Evolutionary conservation across 2,329 filamentous ascomycete genomes (phyloP).

Genomic region (Annulohypoxylon truncatum): DNA sequence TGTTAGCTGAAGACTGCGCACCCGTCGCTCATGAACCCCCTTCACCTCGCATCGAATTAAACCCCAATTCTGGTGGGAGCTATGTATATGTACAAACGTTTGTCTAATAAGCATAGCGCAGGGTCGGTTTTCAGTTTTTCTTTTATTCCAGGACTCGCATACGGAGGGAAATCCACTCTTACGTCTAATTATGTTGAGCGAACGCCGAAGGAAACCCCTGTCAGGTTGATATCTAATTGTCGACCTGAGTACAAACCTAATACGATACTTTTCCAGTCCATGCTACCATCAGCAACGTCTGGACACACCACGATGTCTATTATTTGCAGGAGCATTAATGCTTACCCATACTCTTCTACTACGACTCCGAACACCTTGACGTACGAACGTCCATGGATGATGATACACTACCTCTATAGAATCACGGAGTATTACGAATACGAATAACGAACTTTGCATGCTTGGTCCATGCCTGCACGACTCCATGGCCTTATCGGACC

Average conservation of each 20-base stretch:
- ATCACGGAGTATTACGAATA: constrained; percentile 49
- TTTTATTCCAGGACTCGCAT: constrained; percentile 24
- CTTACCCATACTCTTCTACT: constrained; percentile 22
- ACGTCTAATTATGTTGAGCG: constrained; percentile 42
- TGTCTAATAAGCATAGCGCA: constrained; percentile 56
- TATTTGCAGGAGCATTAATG: constrained; percentile 22
- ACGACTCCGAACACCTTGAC: constrained; percentile 32
- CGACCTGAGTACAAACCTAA: constrained; percentile 16
- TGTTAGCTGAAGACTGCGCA: constrained; percentile 58
- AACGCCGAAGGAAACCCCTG: constrained; percentile 9
- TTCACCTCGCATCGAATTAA: constrained; percentile 12
- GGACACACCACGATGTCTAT: constrained; percentile 43
- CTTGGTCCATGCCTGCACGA: constrained; percentile 31
- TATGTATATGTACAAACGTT: constrained; percentile 51
- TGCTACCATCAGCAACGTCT: constrained; percentile 23
- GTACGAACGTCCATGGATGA: constrained; percentile 39
- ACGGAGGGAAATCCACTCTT: constrained; percentile 32
- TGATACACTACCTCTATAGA: constrained; percentile 46
- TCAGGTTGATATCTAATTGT: constrained; percentile 24
- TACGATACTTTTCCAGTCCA: constrained; percentile 20
- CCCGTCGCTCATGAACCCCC: neutral
- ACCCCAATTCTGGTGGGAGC: constrained; percentile 25
- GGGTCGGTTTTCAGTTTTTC: constrained; percentile 47
- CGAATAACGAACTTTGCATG: constrained; percentile 47
- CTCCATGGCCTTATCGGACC: constrained; percentile 18